Evolutionary conservation across 257 asterid species (phyloP).

Genomic region (Gardenia jasminoides): DNA sequence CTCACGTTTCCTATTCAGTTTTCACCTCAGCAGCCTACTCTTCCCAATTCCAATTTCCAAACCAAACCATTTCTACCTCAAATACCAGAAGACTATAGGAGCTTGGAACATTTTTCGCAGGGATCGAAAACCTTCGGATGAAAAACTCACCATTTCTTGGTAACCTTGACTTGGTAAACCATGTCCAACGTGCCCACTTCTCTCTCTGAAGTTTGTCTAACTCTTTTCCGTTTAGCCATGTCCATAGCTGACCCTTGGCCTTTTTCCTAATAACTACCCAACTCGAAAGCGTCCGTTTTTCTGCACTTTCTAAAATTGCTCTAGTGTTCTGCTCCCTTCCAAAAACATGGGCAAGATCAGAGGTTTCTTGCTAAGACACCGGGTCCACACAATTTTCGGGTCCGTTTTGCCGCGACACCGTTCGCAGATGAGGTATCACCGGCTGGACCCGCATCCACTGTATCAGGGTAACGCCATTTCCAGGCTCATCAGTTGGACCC

Average conservation of each 20-base stretch:
- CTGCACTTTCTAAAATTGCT: neutral
- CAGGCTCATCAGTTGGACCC: slow-evolving; percentile 46
- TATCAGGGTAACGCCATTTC: slow-evolving; percentile 32
- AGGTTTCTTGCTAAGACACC: slow-evolving; percentile 66
- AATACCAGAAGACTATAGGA: slow-evolving; percentile 3
- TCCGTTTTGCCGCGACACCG: slow-evolving; percentile 35
- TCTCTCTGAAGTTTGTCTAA: slow-evolving; percentile 50
- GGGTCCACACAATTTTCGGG: slow-evolving; percentile 55
- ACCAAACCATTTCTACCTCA: neutral
- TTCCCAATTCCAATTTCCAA: neutral
- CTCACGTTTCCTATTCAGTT: neutral
- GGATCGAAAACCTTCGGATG: slow-evolving; percentile 19
- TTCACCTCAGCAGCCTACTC: neutral
- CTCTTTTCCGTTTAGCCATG: slow-evolving; percentile 64
- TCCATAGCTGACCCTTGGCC: slow-evolving; percentile 85
- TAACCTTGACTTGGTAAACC: neutral
- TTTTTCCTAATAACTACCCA: slow-evolving; percentile 31
- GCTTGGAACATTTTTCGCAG: too few relatives aligned
- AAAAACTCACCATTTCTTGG: slow-evolving; percentile 14
- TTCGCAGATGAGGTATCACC: slow-evolving; percentile 24
- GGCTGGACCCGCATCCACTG: slow-evolving; percentile 21
- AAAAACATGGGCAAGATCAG: slow-evolving; percentile 45
- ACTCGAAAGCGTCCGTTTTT: neutral
- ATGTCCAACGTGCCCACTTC: slow-evolving; percentile 57
- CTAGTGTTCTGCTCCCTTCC: neutral